A percentile compares a stretch with the other conserved stretches of the same genome.
Conservation (phyloP, 352 stramenopile genomes). For the Globisporangium cylindrosporum region DNA sequence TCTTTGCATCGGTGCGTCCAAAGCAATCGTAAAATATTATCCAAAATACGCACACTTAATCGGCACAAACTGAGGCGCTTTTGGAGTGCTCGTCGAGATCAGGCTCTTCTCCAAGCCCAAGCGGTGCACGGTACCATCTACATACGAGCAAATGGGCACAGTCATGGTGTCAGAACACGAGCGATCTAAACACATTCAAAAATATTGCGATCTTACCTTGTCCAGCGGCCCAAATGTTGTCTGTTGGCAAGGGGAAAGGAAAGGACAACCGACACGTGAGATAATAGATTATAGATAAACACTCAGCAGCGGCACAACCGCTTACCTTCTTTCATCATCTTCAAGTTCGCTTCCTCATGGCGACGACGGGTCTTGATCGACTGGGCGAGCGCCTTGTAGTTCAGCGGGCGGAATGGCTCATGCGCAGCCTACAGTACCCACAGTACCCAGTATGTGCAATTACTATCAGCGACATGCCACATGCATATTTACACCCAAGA, state of each 20-base stretch:
- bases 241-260: constrained; percentile 18
- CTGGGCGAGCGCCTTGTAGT: constrained; percentile 82
- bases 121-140: constrained; percentile 79
- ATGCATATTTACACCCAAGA: neutral
- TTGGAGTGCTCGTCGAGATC: constrained; percentile 52
- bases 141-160: neutral
- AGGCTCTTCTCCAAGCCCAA: constrained; percentile 84
- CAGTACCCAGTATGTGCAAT: neutral
- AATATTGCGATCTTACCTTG: constrained; percentile 20
- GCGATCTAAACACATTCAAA: neutral
- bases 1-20: neutral
- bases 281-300: neutral
- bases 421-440: constrained; percentile 39
- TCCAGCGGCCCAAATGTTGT: constrained; percentile 85
- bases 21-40: neutral
- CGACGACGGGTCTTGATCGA: constrained; percentile 72
- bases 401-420: constrained; percentile 84
- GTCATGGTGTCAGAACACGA: neutral
- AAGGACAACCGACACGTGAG: neutral
- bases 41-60: constrained; percentile 46
- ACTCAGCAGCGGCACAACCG: neutral
- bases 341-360: constrained; percentile 79
- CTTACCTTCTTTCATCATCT: constrained; percentile 79
- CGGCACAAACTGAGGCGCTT: constrained; percentile 47
- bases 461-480: neutral